A percentile compares a stretch with the other conserved stretches of the same genome.
Evolutionary conservation across 352 stramenopile species (phyloP).

Genomic region (Phytophthora citrophthora): DNA sequence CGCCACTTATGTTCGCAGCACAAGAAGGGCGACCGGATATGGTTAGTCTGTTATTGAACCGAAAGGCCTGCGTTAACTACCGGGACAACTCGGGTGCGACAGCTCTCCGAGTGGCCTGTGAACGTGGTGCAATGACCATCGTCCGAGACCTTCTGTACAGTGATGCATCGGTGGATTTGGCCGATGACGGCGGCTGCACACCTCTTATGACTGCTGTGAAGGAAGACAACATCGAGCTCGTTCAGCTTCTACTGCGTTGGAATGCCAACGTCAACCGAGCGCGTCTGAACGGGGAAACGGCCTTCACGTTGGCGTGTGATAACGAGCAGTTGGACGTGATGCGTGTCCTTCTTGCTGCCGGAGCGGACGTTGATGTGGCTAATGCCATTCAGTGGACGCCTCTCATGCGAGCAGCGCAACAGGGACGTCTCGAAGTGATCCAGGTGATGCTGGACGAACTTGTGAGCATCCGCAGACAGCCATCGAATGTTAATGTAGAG

Average conservation of each 20-base stretch:
- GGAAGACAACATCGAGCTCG: conserved; percentile 17
- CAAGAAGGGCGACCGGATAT: conserved; percentile 18
- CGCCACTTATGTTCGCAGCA: conserved; percentile 23
- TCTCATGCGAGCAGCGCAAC: conserved; percentile 34
- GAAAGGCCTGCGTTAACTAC: conserved; percentile 29
- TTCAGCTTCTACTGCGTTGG: conserved; percentile 22
- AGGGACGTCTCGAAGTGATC: conserved; percentile 23
- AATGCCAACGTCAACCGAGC: conserved; percentile 27
- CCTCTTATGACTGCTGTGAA: conserved; percentile 33
- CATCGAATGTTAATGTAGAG: background rate
- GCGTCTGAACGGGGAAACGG: conserved; percentile 18
- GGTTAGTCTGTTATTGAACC: conserved; percentile 22
- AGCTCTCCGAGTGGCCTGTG: conserved; percentile 27
- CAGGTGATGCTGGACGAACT: conserved; percentile 26
- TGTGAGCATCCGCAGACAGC: conserved; percentile 17
- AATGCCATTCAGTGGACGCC: conserved; percentile 32
- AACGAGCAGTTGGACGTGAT: conserved; percentile 21
- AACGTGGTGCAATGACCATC: conserved; percentile 14
- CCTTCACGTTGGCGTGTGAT: conserved; percentile 25
- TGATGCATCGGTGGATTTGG: conserved; percentile 24
- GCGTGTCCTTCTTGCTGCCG: conserved; percentile 23
- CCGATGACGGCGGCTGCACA: conserved; percentile 33
- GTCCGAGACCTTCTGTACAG: conserved; percentile 25
- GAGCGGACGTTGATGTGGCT: conserved; percentile 27
- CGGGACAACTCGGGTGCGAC: conserved; percentile 18